Evolutionary conservation across 106 monocot species (phyloP).

Genomic region (Platanthera zijinensis): DNA sequence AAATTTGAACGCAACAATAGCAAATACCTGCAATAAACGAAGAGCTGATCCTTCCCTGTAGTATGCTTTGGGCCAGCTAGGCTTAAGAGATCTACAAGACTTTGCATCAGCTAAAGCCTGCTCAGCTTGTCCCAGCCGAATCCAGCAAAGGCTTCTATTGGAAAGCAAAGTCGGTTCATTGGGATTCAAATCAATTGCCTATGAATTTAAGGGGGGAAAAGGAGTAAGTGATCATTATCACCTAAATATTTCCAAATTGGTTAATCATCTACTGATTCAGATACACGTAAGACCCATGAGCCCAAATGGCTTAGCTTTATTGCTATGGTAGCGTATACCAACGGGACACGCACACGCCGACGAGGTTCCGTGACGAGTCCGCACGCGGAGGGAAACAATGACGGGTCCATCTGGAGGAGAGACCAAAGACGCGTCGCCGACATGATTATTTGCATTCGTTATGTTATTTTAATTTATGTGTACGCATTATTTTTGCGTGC

Average conservation of each 20-base stretch:
- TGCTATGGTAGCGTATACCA: no score
- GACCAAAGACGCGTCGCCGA: no score
- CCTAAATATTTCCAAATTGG: neutral
- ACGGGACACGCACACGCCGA: no score
- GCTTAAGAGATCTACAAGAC: conserved; percentile 60
- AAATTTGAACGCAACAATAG: neutral
- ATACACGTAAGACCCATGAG: no score
- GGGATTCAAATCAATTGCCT: conserved; percentile 90
- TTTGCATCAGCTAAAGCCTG: conserved; percentile 71
- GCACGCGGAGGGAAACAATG: no score
- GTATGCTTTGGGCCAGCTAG: conserved; percentile 83
- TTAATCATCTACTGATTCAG: neutral
- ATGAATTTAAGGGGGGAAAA: conserved; percentile 1
- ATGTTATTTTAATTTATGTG: no score
- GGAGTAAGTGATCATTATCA: neutral
- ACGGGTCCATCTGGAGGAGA: no score
- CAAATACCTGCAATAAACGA: conserved; percentile 56
- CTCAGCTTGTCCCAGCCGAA: conserved; percentile 69
- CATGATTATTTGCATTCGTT: no score
- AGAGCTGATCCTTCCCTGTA: conserved; percentile 90
- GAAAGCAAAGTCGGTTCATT: conserved; percentile 66
- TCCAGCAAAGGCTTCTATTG: conserved; percentile 85
- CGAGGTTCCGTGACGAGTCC: no score
- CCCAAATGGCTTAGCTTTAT: no score
- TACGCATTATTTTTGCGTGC: no score